Evolutionary conservation across 805 yeast genomes (phyloP), one percentile per base, ranked within the genome.

Genomic region (Wickerhamomyces mucosus): DNA sequence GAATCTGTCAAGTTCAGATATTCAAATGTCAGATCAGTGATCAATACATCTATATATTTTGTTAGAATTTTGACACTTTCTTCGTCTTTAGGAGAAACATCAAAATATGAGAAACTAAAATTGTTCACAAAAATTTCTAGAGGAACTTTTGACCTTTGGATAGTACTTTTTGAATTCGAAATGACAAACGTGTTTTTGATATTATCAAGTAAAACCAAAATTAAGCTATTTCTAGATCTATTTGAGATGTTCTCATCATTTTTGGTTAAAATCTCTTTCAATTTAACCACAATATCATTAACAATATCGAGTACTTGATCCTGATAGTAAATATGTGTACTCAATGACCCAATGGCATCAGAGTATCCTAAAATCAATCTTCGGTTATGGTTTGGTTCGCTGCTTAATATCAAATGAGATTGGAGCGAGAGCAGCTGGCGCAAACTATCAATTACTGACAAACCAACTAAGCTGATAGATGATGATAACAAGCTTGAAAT

Each of bases 221-320:
- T 34, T 6, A 39, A 18, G 17, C 28, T 18, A 7, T 9, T 6
- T 8, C 28, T 22, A 4, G 24, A 16, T 2, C 38, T 15, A 11
- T 36, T 10, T 7, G n/a, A 16, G 20, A 18, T 17, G 8, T 27
- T 25, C 4, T 12, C 15, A 7, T 32, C 16, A 12, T 32, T 26
- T 13, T 23, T 21, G 6, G 31, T 24, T 7, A 24, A 11, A 21
- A 28, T 63, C 6, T 51, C 52, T 28, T 53, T 55, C 21, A 61
- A 36, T 32, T 50, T 69, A 14, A 66, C 43, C 26, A 77, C 56
- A 12, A 86, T 60, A 36, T 81, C 94, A 18, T 73, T 69, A 14
- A 86, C 61, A 61, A 89, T 78, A 51, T 88, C 96, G 12, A 78
- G 68, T 5, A 80, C 72, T 53, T 92, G 98, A 42, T 85, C 94